phyloP scores from a whole-genome alignment of 2,329 filamentous ascomycete genomes.

The Paraphoma chrysanthemicola region DNA sequence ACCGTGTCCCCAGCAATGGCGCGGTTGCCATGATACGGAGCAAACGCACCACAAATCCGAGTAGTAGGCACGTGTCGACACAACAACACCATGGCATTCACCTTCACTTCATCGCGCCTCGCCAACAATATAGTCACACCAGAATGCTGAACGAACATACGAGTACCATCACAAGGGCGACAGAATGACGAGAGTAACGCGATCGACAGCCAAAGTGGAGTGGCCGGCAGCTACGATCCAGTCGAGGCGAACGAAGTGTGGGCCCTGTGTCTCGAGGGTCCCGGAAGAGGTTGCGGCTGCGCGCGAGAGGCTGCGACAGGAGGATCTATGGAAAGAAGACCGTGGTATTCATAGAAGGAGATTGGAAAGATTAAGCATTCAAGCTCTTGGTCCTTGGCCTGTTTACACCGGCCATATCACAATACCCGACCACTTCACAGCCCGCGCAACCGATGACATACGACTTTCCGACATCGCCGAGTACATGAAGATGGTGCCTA shows the following conservation, averaged over 20 bases:
- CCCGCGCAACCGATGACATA: not conserved
- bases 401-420: not conserved
- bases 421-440: not conserved
- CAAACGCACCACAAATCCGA: not conserved
- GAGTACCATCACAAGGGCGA: not conserved
- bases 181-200: not conserved
- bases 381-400: not conserved
- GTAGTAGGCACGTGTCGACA: not conserved
- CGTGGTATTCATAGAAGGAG: no score
- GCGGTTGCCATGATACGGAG: not conserved
- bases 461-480: not conserved
- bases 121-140: not conserved
- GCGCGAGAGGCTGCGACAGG: no score
- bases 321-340: no score
- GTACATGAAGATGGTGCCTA: not conserved
- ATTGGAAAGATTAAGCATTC: not conserved
- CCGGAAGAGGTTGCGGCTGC: not conserved
- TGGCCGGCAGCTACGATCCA: not conserved
- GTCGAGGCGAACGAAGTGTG: not conserved
- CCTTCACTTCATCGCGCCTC: not conserved
- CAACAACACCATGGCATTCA: not conserved
- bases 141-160: not conserved
- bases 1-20: not conserved
- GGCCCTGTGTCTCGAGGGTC: not conserved
- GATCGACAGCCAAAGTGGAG: not conserved